A percentile compares a stretch with the other conserved stretches of the same genome.
Conservation (phyloP, 2,329 filamentous ascomycete species). For the Phyllosticta capitalensis region DNA sequence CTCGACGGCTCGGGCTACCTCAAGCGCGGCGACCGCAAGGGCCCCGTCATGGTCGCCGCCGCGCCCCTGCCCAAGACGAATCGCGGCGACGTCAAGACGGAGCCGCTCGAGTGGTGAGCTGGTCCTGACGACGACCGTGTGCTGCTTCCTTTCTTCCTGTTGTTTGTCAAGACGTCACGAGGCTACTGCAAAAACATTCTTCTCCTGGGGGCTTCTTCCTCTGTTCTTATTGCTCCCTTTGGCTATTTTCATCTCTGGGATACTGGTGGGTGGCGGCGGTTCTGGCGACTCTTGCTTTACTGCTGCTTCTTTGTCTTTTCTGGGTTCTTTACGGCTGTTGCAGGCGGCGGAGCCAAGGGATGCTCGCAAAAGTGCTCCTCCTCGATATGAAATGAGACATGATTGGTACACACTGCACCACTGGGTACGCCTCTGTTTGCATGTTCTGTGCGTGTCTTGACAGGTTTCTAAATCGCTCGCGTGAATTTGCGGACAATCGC, state of each 20-base stretch:
- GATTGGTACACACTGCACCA: not conserved
- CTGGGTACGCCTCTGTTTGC: no score
- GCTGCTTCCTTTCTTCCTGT: not conserved
- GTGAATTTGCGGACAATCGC: no score
- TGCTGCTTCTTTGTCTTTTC: not conserved
- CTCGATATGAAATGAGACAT: not conserved
- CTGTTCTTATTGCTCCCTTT: not conserved
- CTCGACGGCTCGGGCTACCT: slow-evolving; percentile 81
- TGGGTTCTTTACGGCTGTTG: not conserved
- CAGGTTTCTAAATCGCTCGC: no score
- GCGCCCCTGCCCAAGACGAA: slow-evolving; percentile 79
- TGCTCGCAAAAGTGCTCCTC: not conserved
- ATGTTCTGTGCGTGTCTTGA: no score
- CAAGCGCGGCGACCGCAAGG: slow-evolving; percentile 37
- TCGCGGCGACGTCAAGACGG: slow-evolving; percentile 69
- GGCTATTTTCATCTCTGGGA: not conserved
- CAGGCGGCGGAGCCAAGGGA: no score
- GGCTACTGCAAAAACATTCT: not conserved
- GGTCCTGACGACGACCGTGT: not conserved
- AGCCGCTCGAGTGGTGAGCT: slow-evolving; percentile 76
- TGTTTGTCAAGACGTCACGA: not conserved
- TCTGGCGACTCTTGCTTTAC: no score
- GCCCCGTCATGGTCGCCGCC: slow-evolving; percentile 53
- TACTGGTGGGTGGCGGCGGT: not conserved
- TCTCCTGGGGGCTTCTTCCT: not conserved